A percentile compares a stretch with the other conserved stretches of the same genome.
phyloP scores from a whole-genome alignment of 2,329 filamentous ascomycete species.

The Diplocarpon rosae region DNA sequence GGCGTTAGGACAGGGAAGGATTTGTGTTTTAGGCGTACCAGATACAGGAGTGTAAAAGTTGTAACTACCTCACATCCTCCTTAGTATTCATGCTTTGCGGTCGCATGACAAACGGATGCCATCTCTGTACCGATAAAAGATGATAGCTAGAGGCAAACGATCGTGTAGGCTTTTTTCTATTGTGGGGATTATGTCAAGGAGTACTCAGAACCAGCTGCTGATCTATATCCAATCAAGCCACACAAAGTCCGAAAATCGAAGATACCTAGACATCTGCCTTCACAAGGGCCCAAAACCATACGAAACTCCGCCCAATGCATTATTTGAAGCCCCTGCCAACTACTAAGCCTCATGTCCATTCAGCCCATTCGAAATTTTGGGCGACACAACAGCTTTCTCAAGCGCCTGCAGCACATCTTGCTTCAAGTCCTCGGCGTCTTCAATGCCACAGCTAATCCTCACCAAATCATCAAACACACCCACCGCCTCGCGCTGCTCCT shows the following conservation, averaged over 20 bases:
- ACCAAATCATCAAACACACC: slow-evolving; percentile 94
- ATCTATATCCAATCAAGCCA: too few species aligned
- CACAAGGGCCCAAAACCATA: too few species aligned
- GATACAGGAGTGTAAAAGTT: too few species aligned
- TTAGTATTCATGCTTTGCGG: too few species aligned
- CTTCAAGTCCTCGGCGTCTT: slow-evolving; percentile 77
- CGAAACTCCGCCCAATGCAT: background rate
- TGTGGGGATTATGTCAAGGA: too few species aligned
- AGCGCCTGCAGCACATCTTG: slow-evolving; percentile 75
- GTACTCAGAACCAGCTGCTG: too few species aligned
- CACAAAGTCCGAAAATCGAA: too few species aligned
- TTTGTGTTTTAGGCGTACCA: too few species aligned
- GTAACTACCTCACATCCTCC: too few species aligned
- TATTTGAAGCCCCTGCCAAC: background rate
- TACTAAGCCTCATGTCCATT: slow-evolving; percentile 4
- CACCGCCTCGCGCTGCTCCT: slow-evolving; percentile 78
- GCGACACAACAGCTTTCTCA: slow-evolving; percentile 46
- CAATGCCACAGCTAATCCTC: slow-evolving; percentile 84
- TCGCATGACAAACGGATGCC: too few species aligned
- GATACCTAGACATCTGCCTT: too few species aligned
- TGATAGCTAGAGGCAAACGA: background rate
- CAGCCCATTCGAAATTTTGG: slow-evolving; percentile 25
- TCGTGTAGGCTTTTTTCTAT: too few species aligned
- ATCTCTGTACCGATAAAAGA: background rate
- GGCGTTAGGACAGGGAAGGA: background rate